Percentiles rank a stretch among this genome's conserved stretches.
Evolutionary conservation across 2,329 filamentous ascomycete species (phyloP).

Genomic region (Calonectria ilicicola): DNA sequence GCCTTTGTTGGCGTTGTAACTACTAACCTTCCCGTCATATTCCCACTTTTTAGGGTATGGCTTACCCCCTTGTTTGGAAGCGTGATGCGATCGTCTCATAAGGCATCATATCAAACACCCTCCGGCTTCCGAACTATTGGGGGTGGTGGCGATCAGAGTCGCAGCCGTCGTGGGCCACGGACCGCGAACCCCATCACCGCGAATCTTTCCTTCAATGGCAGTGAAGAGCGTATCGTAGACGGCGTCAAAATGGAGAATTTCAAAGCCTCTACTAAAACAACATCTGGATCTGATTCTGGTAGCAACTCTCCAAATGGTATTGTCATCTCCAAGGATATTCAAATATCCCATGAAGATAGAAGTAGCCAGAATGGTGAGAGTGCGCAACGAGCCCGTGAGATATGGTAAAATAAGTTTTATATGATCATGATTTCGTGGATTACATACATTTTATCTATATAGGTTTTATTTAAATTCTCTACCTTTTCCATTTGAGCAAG

Average conservation of each 20-base stretch:
- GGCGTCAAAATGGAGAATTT: constrained; percentile 55
- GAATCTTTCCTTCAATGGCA: constrained; percentile 52
- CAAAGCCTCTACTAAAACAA: constrained; percentile 16
- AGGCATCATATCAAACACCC: constrained; percentile 52
- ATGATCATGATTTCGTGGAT: neutral
- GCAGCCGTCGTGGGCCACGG: constrained; percentile 46
- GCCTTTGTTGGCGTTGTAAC: constrained; percentile 56
- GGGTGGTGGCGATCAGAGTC: constrained; percentile 45
- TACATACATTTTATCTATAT: neutral
- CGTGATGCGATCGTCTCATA: constrained; percentile 48
- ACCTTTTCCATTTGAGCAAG: too few relatives aligned
- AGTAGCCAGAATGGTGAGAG: constrained; percentile 14
- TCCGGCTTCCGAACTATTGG: constrained; percentile 55
- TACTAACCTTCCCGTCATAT: constrained; percentile 56
- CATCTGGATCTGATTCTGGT: constrained; percentile 19
- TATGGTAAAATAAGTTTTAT: constrained; percentile 24
- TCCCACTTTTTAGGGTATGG: constrained; percentile 56
- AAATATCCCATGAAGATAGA: constrained; percentile 45
- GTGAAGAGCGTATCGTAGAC: constrained; percentile 56
- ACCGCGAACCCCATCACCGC: constrained; percentile 50
- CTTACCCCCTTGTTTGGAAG: constrained; percentile 47
- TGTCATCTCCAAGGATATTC: constrained; percentile 55
- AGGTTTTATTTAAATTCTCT: neutral
- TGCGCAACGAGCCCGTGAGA: neutral
- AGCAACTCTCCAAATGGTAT: constrained; percentile 45